Conservation (phyloP, 306 rosid genomes). For the Pyrus communis region DNA sequence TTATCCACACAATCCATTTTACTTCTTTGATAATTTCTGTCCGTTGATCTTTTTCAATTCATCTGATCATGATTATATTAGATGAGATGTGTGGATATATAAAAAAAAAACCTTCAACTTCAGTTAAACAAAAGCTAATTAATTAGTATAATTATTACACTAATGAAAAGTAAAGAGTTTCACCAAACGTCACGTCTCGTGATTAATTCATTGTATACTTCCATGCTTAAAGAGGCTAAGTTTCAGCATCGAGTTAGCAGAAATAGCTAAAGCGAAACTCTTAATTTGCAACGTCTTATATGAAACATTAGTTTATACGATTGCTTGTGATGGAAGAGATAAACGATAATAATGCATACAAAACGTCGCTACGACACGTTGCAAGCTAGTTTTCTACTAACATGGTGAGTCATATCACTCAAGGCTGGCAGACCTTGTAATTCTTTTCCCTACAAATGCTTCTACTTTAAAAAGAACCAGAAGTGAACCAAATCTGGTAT, state of each 20-base stretch:
- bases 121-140: neutral
- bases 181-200: neutral
- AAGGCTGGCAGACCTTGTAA: neutral
- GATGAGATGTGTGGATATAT: too few species aligned
- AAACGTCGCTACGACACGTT: too few species aligned
- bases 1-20: too few species aligned
- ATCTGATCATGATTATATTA: too few species aligned
- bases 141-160: neutral
- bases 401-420: neutral
- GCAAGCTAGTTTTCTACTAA: too few species aligned
- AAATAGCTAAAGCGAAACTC: neutral
- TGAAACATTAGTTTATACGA: too few species aligned
- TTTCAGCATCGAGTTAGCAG: neutral
- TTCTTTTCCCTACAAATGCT: neutral
- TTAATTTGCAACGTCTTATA: too few species aligned
- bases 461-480: neutral
- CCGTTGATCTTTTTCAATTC: too few species aligned
- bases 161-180: neutral
- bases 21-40: too few species aligned
- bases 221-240: neutral
- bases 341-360: too few species aligned
- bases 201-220: neutral
- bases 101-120: neutral
- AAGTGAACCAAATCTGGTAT: neutral
- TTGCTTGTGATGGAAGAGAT: too few species aligned